Conservation (phyloP, 805 yeast genomes). For the Myxozyma monticola region DNA sequence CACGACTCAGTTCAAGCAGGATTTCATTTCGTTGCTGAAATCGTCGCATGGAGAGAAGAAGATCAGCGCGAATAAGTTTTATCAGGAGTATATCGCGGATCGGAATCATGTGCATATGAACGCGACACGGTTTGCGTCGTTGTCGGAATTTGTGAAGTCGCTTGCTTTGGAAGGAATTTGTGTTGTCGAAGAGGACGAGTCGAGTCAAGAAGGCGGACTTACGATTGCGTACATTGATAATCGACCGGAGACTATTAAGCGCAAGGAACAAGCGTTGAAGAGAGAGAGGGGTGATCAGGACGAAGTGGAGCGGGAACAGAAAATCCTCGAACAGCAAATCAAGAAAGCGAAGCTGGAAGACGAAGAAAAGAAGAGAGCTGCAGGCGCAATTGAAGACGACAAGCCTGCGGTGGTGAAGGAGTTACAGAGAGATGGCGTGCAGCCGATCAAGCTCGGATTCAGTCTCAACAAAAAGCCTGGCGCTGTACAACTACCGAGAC, state of each 20-base stretch:
- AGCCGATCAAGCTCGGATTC: slow-evolving; percentile 24
- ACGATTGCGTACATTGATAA: slow-evolving; percentile 56
- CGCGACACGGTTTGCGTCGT: slow-evolving; percentile 75
- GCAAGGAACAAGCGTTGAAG: slow-evolving; percentile 44
- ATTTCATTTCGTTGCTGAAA: slow-evolving; percentile 62
- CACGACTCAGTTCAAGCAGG: slow-evolving; percentile 58
- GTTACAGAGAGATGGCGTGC: slow-evolving; percentile 15
- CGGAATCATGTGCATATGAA: slow-evolving; percentile 87
- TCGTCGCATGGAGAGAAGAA: slow-evolving; percentile 78
- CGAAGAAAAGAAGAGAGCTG: slow-evolving; percentile 3
- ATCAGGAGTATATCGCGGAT: slow-evolving; percentile 84
- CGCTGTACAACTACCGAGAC: slow-evolving; percentile 7
- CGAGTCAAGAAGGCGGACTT: slow-evolving; percentile 40
- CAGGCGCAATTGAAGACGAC: background rate
- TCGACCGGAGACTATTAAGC: slow-evolving; percentile 49
- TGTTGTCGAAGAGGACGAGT: slow-evolving; percentile 44
- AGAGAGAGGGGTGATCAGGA: slow-evolving; percentile 42
- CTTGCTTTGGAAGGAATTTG: slow-evolving; percentile 60
- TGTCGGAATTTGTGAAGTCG: slow-evolving; percentile 65
- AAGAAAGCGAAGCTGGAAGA: slow-evolving; percentile 42
- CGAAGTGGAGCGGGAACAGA: slow-evolving; percentile 51
- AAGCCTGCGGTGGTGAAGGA: slow-evolving; percentile 3
- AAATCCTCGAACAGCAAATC: slow-evolving; percentile 55
- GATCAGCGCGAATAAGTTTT: slow-evolving; percentile 78
- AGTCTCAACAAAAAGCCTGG: slow-evolving; percentile 14